These are phyloP conservation scores for Podospora anserina DNA, from an alignment of 495 filamentous ascomycete species.

Conservation along the genomic window DNA sequence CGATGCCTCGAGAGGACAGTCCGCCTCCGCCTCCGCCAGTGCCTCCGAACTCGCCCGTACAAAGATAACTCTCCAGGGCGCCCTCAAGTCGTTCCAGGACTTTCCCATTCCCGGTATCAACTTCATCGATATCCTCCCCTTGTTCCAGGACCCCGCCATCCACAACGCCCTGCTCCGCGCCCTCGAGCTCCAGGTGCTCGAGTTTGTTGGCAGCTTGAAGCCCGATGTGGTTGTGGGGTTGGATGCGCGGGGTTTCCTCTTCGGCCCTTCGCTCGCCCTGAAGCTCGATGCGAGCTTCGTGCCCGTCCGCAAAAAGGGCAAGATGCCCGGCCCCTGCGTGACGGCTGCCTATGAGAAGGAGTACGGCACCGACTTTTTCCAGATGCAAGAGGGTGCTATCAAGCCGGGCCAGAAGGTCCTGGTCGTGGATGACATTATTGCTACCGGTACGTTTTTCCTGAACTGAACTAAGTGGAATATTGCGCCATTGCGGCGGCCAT, in stretches of 20 bases:
- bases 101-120: constrained; percentile 93
- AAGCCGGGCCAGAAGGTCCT: constrained; percentile 85
- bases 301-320: constrained; percentile 92
- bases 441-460: constrained; percentile 68
- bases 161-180: constrained; percentile 79
- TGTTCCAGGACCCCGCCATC: constrained; percentile 76
- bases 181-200: constrained; percentile 76
- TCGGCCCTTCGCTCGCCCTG: constrained; percentile 86
- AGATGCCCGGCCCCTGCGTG: constrained; percentile 84
- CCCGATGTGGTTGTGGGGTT: constrained; percentile 91
- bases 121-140: constrained; percentile 97
- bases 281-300: constrained; percentile 85
- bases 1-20: constrained; percentile 57
- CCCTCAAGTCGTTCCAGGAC: constrained; percentile 73
- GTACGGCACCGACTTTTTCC: constrained; percentile 93
- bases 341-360: constrained; percentile 89
- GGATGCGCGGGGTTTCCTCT: constrained; percentile 92
- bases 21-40: constrained; percentile 64
- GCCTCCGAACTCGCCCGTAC: constrained; percentile 88
- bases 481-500: constrained; percentile 21
- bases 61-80: constrained; percentile 65
- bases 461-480: constrained; percentile 4
- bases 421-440: constrained; percentile 96
- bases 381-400: constrained; percentile 85
- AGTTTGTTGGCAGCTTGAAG: constrained; percentile 46